Percentiles rank a stretch among this genome's conserved stretches.
Evolutionary conservation across 2,329 filamentous ascomycete species (phyloP).

Genomic region (Metarhizium sp.): DNA sequence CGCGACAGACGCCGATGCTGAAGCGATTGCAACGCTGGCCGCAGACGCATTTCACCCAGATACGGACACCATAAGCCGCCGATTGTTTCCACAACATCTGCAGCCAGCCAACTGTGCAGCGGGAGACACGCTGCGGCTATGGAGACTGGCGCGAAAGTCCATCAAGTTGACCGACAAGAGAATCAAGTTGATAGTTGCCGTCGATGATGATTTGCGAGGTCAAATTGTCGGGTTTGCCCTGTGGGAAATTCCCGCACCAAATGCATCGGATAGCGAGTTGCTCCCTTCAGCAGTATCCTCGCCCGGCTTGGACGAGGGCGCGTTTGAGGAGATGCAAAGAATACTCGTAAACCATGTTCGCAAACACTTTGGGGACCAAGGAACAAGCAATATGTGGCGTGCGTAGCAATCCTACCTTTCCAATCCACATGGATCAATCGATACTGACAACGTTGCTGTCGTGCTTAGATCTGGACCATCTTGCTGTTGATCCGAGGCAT

Average conservation of each 20-base stretch:
- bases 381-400: slow-evolving; percentile 3
- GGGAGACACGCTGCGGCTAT: not conserved
- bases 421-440: not conserved
- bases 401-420: not conserved
- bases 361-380: slow-evolving; percentile 9
- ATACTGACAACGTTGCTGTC: slow-evolving; percentile 1
- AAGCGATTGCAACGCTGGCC: slow-evolving; percentile 15
- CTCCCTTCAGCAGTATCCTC: not conserved
- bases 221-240: slow-evolving; percentile 12
- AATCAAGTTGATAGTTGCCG: slow-evolving; percentile 10
- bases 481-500: slow-evolving; percentile 10
- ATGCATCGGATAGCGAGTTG: slow-evolving; percentile 1
- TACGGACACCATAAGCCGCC: slow-evolving; percentile 9
- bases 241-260: slow-evolving; percentile 10
- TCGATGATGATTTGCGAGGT: slow-evolving; percentile 7
- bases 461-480: slow-evolving; percentile 9
- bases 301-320: slow-evolving; percentile 8
- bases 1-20: slow-evolving; percentile 15
- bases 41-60: slow-evolving; percentile 13
- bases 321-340: slow-evolving; percentile 6
- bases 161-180: not conserved
- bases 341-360: slow-evolving; percentile 3
- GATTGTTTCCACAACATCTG: slow-evolving; percentile 9
- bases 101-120: slow-evolving; percentile 5
- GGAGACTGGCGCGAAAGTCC: not conserved